phyloP scores from a whole-genome alignment of 176 grass and related monocot species.

The Oryza australiensis region DNA sequence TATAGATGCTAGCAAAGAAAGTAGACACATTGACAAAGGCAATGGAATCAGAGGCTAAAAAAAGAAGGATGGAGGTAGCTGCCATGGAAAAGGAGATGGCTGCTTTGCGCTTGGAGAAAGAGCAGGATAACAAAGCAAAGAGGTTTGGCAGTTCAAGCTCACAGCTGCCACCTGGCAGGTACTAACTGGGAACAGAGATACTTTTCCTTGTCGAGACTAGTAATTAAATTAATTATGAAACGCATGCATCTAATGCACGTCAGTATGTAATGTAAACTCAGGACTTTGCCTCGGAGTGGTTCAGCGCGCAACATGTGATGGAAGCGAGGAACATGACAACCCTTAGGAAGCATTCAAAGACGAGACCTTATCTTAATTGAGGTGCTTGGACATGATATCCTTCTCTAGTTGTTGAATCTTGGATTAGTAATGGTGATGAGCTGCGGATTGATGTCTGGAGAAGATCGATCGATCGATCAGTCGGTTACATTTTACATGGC shows the following conservation, averaged over 20 bases:
- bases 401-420: neutral
- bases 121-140: conserved; percentile 70
- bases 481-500: neutral
- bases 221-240: neutral
- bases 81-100: conserved; percentile 89
- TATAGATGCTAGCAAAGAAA: conserved; percentile 92
- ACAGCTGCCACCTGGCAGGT: conserved; percentile 70
- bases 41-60: conserved; percentile 92
- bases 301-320: conserved; percentile 57
- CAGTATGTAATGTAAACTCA: neutral
- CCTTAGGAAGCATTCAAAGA: neutral
- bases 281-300: conserved; percentile 51
- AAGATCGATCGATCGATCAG: conserved; percentile 1
- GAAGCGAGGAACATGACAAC: neutral
- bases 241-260: neutral
- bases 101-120: conserved; percentile 74
- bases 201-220: neutral
- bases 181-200: neutral
- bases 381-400: neutral
- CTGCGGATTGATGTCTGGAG: neutral
- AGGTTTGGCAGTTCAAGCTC: conserved; percentile 61
- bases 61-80: conserved; percentile 82
- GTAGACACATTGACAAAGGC: conserved; percentile 92
- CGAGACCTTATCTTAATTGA: neutral
- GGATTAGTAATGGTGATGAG: conserved; percentile 12